phyloP scores from a whole-genome alignment of 306 rosid species.

The Hippophae gyantsensis region DNA sequence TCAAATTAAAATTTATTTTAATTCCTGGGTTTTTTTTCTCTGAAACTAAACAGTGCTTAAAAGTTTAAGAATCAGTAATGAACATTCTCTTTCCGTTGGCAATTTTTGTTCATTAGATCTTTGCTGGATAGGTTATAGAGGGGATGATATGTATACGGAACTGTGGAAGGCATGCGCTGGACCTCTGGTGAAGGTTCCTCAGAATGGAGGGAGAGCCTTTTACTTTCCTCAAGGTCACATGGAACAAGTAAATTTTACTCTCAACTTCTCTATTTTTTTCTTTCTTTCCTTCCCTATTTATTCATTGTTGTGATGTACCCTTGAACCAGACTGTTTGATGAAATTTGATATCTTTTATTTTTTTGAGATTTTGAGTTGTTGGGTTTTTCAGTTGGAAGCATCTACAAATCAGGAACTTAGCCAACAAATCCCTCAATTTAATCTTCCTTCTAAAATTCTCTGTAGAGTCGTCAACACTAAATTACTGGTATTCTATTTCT shows the following conservation, averaged over 20 bases:
- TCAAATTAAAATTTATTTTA: neutral
- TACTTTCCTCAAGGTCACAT: conserved; percentile 84
- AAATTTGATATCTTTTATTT: too few species aligned
- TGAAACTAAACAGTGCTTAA: conserved; percentile 24
- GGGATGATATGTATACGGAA: conserved; percentile 38
- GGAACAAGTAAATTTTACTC: conserved; percentile 43
- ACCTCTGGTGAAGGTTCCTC: conserved; percentile 70
- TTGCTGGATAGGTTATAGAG: conserved; percentile 32
- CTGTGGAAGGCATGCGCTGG: conserved; percentile 80
- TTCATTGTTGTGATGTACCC: conserved; percentile 4
- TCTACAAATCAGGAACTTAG: conserved; percentile 63
- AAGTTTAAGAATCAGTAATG: neutral
- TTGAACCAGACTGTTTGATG: neutral
- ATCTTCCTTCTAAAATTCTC: conserved; percentile 65
- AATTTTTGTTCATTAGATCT: conserved; percentile 2
- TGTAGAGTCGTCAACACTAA: conserved; percentile 54
- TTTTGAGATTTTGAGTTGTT: neutral
- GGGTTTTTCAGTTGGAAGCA: conserved; percentile 54
- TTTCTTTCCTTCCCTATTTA: neutral
- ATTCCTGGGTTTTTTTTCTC: conserved; percentile 14
- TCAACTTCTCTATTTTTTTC: conserved; percentile 18
- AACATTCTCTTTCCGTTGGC: neutral
- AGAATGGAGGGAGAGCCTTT: conserved; percentile 40
- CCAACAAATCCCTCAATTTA: conserved; percentile 58
- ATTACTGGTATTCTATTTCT: conserved; percentile 47